phyloP scores from a whole-genome alignment of 2,329 filamentous ascomycete species.

The Zarea fungicola region DNA sequence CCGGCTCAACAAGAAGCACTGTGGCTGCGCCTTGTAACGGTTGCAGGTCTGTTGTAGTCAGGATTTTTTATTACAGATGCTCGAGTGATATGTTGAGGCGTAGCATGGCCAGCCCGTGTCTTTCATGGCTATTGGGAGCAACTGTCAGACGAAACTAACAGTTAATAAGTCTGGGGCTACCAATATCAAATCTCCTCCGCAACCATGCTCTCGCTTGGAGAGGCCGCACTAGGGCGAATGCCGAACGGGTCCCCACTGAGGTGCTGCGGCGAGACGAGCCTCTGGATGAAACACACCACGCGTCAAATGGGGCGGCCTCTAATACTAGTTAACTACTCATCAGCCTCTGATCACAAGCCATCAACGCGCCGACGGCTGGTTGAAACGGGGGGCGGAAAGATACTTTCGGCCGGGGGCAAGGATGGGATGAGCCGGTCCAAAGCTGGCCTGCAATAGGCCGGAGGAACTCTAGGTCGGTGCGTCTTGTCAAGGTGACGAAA shows the following conservation, averaged over 20 bases:
- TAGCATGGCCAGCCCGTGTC: too few relatives aligned
- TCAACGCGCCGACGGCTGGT: not conserved
- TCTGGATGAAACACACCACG: conserved; percentile 4
- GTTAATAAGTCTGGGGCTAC: not conserved
- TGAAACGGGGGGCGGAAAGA: conserved; percentile 1
- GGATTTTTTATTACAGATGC: not conserved
- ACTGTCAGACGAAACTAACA: conserved; percentile 10
- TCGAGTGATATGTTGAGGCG: too few relatives aligned
- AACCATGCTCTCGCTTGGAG: too few relatives aligned
- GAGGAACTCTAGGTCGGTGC: conserved; percentile 8
- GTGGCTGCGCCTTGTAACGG: not conserved
- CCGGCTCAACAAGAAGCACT: not conserved
- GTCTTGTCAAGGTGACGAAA: conserved; percentile 5
- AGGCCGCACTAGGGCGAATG: conserved; percentile 7
- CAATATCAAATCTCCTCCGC: not conserved
- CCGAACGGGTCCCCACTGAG: not conserved
- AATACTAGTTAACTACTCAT: not conserved
- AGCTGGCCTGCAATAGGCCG: not conserved
- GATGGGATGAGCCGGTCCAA: not conserved
- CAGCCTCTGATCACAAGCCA: not conserved
- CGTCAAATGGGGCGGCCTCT: conserved; percentile 1
- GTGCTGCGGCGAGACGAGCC: not conserved
- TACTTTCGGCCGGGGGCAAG: not conserved
- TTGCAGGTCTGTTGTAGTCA: not conserved
- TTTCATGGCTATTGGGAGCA: not conserved